Evolutionary conservation across 148 eudicot genomes (phyloP), one percentile per base, ranked within the genome.

Genomic region (Fagopyrum homotropicum): DNA sequence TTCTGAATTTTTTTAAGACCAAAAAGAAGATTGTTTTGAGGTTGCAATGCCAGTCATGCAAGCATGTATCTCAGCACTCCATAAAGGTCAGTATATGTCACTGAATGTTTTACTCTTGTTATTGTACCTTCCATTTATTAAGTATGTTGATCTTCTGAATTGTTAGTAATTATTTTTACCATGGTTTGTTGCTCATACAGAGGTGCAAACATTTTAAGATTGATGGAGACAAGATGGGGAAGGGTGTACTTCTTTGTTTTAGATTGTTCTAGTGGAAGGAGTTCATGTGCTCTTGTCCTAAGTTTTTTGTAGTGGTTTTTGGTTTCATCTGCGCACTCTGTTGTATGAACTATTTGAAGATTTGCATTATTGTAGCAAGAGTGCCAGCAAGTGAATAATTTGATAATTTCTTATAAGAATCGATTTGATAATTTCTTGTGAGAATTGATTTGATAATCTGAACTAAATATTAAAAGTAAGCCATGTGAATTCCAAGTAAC

Each of bases 31-130:
- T n/a, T n/a, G n/a, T n/a, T n/a, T 29, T 86, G 77, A 86, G 89
- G 85, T 81, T 86, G 75, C 89, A 83, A 66, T 86, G 89, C 77
- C 89, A 86, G 71, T 73, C 84, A 44, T 86, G 86, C 89, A 86
- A 86, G 68, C 89, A 86, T 70, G 78, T 86, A 4, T 83, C 86
- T 15, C 89, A 83, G 64, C 88, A 86, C 75, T 79, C 86, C 4
- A 86, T 86, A 76, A 86, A 86, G 88, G 86, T 85, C 29, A 17
- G 73, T n/a, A n/a, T n/a, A n/a, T n/a, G n/a, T n/a, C n/a, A n/a
- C n/a, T n/a, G n/a, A n/a, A n/a, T n/a, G n/a, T n/a, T n/a, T n/a
- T 45, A 19, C 71, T 44, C 11, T 29, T 19, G 10, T n/a, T n/a
- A n/a, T n/a, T n/a, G n/a, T n/a, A n/a, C n/a, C n/a, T n/a, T n/a